Percentiles rank a stretch among this genome's conserved stretches.
phyloP scores from a whole-genome alignment of 1,284 basidiomycete genomes.

The Rhodotorula mucilaginosa region DNA sequence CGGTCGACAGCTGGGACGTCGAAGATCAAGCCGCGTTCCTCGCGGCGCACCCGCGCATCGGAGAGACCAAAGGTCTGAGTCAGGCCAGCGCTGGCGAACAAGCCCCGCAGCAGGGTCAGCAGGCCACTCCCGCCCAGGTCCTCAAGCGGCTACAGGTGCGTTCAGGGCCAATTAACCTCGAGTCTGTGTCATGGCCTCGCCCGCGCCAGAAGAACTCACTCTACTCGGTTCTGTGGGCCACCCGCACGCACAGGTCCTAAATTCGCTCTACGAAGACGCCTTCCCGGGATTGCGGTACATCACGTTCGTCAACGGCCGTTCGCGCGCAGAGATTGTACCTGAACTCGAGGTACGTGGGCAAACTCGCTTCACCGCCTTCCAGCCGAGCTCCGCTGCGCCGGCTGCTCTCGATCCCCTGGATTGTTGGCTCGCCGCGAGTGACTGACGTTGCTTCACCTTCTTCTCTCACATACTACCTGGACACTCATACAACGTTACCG shows the following conservation, averaged over 20 bases:
- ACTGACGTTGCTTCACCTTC: not conserved
- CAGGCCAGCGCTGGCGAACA: constrained; percentile 75
- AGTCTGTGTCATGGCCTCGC: not conserved
- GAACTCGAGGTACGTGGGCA: constrained; percentile 63
- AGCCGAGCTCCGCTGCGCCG: no score
- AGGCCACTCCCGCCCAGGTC: constrained; percentile 40
- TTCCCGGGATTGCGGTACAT: constrained; percentile 78
- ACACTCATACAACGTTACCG: no score
- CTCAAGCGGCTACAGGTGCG: constrained; percentile 42
- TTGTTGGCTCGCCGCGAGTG: not conserved
- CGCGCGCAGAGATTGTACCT: constrained; percentile 65
- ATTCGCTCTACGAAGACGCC: constrained; percentile 67
- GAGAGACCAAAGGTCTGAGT: constrained; percentile 69
- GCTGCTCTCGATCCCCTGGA: no score
- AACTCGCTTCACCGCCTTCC: not conserved
- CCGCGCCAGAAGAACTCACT: no score
- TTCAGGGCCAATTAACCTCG: not conserved
- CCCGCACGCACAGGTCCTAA: constrained; percentile 54
- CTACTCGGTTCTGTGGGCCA: no score
- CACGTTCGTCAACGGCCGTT: constrained; percentile 84
- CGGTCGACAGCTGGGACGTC: constrained; percentile 61
- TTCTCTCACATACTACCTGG: not conserved
- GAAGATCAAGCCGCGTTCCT: constrained; percentile 67
- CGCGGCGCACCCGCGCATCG: constrained; percentile 80
- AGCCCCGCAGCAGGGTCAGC: constrained; percentile 48